Evolutionary conservation across 441 rosid species (phyloP).

Genomic region (Dalechampia spathulata): DNA sequence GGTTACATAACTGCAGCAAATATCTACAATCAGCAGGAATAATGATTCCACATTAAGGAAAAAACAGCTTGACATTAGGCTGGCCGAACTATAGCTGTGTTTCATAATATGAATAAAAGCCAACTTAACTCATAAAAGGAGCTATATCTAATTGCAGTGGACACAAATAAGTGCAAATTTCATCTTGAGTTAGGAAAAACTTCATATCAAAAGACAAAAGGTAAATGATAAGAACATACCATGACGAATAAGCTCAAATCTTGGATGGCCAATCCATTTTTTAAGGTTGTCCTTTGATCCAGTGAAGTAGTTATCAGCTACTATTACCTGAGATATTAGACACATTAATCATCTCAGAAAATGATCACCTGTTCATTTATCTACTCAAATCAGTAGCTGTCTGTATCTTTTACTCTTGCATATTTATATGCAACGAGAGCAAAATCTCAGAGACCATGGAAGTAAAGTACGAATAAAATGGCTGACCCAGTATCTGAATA

Average conservation of each 20-base stretch:
- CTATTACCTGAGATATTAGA: slow-evolving; percentile 47
- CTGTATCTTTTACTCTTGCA: not conserved
- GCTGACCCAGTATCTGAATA: too few species aligned
- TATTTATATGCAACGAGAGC: not conserved
- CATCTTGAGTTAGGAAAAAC: not conserved
- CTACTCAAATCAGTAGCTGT: not conserved
- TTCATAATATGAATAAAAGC: too few species aligned
- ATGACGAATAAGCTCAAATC: slow-evolving; percentile 95
- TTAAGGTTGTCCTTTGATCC: slow-evolving; percentile 88
- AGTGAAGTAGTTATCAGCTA: slow-evolving; percentile 86
- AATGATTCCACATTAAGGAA: not conserved
- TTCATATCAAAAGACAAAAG: not conserved
- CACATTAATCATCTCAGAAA: not conserved
- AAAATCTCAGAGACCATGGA: not conserved
- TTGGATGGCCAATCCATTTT: slow-evolving; percentile 95
- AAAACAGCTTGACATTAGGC: not conserved
- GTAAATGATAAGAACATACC: slow-evolving; percentile 36
- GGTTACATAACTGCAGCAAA: not conserved
- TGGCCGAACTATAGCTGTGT: not conserved
- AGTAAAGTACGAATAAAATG: too few species aligned
- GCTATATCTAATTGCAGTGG: not conserved
- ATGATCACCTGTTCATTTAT: not conserved
- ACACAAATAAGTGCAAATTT: not conserved
- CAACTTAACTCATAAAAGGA: not conserved
- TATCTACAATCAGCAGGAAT: not conserved